Percentiles rank a stretch among this genome's conserved stretches.
Evolutionary conservation across 2,329 filamentous ascomycete genomes (phyloP).

Genomic region (Pyricularia grisea): DNA sequence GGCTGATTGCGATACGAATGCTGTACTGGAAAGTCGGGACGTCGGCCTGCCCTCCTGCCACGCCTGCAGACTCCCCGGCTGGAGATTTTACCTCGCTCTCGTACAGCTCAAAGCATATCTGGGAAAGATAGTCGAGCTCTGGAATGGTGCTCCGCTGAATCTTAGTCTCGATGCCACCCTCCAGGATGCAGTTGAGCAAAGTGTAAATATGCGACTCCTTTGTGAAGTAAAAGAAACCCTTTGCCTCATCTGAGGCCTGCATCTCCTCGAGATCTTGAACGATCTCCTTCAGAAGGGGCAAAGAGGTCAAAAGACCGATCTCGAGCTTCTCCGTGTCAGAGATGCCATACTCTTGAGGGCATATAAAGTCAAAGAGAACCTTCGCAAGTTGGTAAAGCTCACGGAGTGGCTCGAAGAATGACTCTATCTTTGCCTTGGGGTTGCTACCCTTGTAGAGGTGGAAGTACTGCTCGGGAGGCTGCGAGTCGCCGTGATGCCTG

Average conservation of each 20-base stretch:
- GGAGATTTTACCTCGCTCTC: slow-evolving; percentile 68
- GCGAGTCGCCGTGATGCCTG: slow-evolving; percentile 35
- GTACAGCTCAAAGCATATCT: slow-evolving; percentile 97
- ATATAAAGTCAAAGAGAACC: slow-evolving; percentile 95
- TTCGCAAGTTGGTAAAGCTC: slow-evolving; percentile 92
- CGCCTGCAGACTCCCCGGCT: background rate
- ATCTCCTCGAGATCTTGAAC: slow-evolving; percentile 95
- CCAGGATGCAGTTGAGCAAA: slow-evolving; percentile 91
- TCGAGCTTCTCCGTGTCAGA: slow-evolving; percentile 95
- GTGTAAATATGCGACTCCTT: slow-evolving; percentile 99
- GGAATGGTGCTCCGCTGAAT: slow-evolving; percentile 92
- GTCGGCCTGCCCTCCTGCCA: slow-evolving; percentile 40
- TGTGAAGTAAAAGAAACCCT: slow-evolving; percentile 98
- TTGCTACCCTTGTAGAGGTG: slow-evolving; percentile 75
- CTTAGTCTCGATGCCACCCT: slow-evolving; percentile 94
- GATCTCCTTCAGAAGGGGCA: slow-evolving; percentile 92
- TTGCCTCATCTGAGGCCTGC: slow-evolving; percentile 87
- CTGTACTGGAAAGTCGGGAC: slow-evolving; percentile 77
- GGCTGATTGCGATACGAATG: slow-evolving; percentile 91
- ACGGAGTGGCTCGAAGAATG: slow-evolving; percentile 75
- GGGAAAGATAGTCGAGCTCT: slow-evolving; percentile 92
- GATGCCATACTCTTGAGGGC: slow-evolving; percentile 96
- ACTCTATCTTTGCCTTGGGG: slow-evolving; percentile 72
- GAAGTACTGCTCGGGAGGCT: slow-evolving; percentile 68
- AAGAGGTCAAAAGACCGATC: slow-evolving; percentile 86